These are phyloP conservation scores for Ceratocystis albifundus DNA, from an alignment of 2,329 filamentous ascomycete genomes.

Conservation along the genomic window DNA sequence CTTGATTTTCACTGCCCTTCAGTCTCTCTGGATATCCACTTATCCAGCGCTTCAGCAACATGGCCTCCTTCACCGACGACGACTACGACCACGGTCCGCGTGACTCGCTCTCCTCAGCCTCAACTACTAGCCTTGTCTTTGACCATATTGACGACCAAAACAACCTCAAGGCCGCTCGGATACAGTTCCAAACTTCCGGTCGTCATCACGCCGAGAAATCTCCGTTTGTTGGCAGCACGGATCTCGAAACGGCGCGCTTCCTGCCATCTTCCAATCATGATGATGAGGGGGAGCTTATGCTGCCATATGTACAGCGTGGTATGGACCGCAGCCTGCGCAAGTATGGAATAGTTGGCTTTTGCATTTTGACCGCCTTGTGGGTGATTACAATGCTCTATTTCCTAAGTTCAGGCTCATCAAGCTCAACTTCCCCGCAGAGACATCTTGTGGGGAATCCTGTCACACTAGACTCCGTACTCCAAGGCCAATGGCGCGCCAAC, in stretches of 20 bases:
- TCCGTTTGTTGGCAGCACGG: conserved; percentile 24
- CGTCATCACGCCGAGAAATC: conserved; percentile 14
- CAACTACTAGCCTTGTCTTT: conserved; percentile 71
- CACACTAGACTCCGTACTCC: conserved; percentile 58
- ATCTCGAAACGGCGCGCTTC: conserved; percentile 45
- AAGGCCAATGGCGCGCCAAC: conserved; percentile 52
- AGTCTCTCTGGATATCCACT: not conserved
- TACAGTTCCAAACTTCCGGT: conserved; percentile 9
- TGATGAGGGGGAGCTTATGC: conserved; percentile 24
- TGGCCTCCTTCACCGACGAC: not conserved
- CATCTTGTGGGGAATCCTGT: conserved; percentile 49
- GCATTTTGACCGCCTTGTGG: conserved; percentile 54
- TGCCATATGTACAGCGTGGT: conserved; percentile 3
- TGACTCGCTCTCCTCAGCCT: conserved; percentile 62
- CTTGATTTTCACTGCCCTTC: not conserved
- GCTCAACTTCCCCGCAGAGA: conserved; percentile 41
- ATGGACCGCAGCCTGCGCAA: conserved; percentile 48
- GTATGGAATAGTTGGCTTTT: conserved; percentile 42
- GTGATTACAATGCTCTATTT: conserved; percentile 54
- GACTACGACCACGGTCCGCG: conserved; percentile 27
- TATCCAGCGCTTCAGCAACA: not conserved
- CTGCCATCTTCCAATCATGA: conserved; percentile 31
- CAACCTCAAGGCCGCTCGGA: conserved; percentile 19
- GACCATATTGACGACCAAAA: conserved; percentile 55
- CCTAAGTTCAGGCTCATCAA: conserved; percentile 54